Evolutionary conservation across 1,284 basidiomycete genomes (phyloP).

Genomic region (Melampsora larici-populina): DNA sequence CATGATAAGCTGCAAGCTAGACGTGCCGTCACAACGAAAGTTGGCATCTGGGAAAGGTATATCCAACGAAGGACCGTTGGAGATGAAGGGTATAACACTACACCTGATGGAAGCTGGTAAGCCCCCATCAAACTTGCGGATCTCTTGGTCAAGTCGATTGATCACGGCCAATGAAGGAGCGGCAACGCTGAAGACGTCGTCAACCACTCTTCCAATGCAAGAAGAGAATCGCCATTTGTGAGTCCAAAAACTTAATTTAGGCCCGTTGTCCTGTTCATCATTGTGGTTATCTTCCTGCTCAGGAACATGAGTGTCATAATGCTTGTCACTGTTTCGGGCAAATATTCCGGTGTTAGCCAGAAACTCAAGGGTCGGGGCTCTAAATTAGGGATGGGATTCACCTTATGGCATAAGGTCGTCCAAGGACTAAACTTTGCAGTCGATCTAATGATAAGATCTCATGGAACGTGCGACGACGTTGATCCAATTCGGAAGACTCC

Average conservation of each 20-base stretch:
- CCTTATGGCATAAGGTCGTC: slow-evolving; percentile 38
- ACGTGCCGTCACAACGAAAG: background rate
- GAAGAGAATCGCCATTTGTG: slow-evolving; percentile 35
- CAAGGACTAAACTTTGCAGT: slow-evolving; percentile 30
- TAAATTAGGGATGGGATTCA: background rate
- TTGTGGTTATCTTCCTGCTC: background rate
- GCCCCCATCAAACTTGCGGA: slow-evolving; percentile 19
- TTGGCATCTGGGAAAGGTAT: background rate
- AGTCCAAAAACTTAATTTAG: slow-evolving; percentile 11
- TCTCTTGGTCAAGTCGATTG: slow-evolving; percentile 31
- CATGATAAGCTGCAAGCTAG: slow-evolving; percentile 20
- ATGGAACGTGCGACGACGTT: slow-evolving; percentile 37
- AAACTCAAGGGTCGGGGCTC: background rate
- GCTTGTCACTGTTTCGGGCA: slow-evolving; percentile 29
- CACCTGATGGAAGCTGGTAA: slow-evolving; percentile 10
- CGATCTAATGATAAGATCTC: slow-evolving; percentile 33
- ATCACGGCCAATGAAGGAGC: slow-evolving; percentile 34
- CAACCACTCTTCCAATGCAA: slow-evolving; percentile 27
- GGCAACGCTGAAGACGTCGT: slow-evolving; percentile 35
- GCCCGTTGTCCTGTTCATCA: background rate
- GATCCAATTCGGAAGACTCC: slow-evolving; percentile 22
- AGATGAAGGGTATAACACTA: slow-evolving; percentile 1
- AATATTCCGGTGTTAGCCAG: background rate
- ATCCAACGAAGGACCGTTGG: slow-evolving; percentile 24
- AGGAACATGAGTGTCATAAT: slow-evolving; percentile 28